Conservation (phyloP, 176 grass and related monocot genomes). For the Olyra latifolia region DNA sequence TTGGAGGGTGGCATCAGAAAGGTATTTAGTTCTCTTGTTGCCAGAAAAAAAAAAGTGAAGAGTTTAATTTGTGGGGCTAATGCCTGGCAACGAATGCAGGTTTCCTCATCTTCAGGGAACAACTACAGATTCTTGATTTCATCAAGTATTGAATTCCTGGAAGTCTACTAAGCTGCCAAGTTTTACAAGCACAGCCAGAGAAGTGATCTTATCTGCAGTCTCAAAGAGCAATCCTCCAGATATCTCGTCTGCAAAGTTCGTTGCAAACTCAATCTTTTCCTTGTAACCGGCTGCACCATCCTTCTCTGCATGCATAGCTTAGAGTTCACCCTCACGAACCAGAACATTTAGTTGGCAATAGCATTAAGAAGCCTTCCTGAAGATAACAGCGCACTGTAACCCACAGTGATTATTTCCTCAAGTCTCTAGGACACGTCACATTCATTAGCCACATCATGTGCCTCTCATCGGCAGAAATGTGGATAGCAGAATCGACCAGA, state of each 20-base stretch:
- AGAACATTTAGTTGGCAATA: conserved; percentile 35
- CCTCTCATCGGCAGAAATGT: conserved; percentile 38
- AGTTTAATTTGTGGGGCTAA: neutral
- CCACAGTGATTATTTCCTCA: conserved; percentile 41
- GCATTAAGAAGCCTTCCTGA: conserved; percentile 21
- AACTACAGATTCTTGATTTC: conserved; percentile 67
- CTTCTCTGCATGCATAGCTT: conserved; percentile 36
- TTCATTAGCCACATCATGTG: conserved; percentile 37
- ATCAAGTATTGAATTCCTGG: conserved; percentile 54
- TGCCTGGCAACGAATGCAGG: conserved; percentile 5
- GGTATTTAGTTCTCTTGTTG: neutral
- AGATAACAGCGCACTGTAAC: conserved; percentile 46
- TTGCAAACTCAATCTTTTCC: too few species aligned
- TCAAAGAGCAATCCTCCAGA: too few species aligned
- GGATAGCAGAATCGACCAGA: conserved; percentile 34
- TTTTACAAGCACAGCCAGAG: too few species aligned
- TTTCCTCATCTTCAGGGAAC: conserved; percentile 57
- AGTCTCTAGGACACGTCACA: conserved; percentile 43
- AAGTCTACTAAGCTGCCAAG: conserved; percentile 61
- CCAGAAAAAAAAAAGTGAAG: neutral
- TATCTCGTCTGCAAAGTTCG: too few species aligned
- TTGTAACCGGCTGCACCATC: conserved; percentile 7
- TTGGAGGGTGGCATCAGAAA: neutral
- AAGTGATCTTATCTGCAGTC: too few species aligned
- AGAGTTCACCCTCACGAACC: conserved; percentile 52